Base-by-base conservation (phyloP, 805 yeast species). In the Candida germanica region DNA sequence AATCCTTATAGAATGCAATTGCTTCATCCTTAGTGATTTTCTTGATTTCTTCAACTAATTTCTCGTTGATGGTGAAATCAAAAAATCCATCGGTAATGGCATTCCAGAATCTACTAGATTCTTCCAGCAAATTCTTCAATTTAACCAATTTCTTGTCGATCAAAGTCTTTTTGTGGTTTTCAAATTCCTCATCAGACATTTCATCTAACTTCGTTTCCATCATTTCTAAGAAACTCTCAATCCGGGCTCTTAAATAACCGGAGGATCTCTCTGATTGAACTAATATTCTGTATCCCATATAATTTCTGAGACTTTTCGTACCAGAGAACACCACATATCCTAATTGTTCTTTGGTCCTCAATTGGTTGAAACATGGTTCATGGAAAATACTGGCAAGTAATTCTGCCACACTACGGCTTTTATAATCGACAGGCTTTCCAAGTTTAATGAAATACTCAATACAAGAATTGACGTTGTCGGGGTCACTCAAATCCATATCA, bases 281-380 rank as follows among this genome's bases (percentile, higher is more conserved):
- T 46, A 89, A 64, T 10, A 93, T 60, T 50, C 93, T 71, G 47
- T 79, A 73, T 10, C 91, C 89, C 54, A 77, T 71, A 5, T 83
- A 75, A 15, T 93, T 81, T 53, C 94, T 75, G 3, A 86, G 75
- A 42, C 71, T 71, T 42, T 83, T 67, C 17, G 74, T 64, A 0
- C 94, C 85, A 29, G 93, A 79, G 54, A 87, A 87, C 0, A 91
- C 98, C 44, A 91, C 88, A 52, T 91, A 91, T 2, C 98, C 98
- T 21, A 91, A 71, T 59, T 93, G 98, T 62, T 91, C 98, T 50
- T 87, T 83, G 5, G 98, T 91, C 59, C 98, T 76, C 39, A 91
- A 71, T 44, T 84, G 84, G 53, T 87, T 82, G 61, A 91, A 93
- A 39, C 91, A 84, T 4, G 96, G 97, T 55, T 91, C 97, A 47